Evolutionary conservation across 148 eudicot genomes (phyloP).

Genomic region (Chenopodium suecicum): DNA sequence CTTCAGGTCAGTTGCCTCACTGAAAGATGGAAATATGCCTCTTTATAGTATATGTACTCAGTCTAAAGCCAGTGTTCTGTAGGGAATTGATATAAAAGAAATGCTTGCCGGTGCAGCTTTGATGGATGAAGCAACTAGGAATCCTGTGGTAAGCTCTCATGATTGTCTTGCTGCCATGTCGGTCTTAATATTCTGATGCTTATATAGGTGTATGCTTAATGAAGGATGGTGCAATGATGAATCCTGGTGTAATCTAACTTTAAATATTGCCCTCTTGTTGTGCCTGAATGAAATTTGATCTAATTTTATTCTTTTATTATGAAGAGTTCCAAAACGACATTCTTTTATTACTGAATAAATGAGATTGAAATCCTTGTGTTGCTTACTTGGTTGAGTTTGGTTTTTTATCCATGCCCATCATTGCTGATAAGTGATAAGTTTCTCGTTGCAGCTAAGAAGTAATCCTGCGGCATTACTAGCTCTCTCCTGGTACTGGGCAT

Average conservation of each 20-base stretch:
- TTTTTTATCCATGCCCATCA: neutral
- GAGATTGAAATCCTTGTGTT: neutral
- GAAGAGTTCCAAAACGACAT: neutral
- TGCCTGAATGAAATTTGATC: neutral
- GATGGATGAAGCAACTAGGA: conserved; percentile 96
- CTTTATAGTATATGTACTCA: neutral
- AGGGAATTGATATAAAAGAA: conserved; percentile 90
- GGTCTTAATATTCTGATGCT: neutral
- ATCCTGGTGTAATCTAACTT: neutral
- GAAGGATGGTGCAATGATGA: neutral
- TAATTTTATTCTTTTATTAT: neutral
- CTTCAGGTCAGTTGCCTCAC: conserved; percentile 64
- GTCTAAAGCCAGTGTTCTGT: conserved; percentile 23
- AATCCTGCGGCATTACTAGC: conserved; percentile 98
- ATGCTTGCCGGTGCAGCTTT: conserved; percentile 94
- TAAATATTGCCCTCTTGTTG: neutral
- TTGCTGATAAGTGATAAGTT: neutral
- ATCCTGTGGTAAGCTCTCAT: conserved; percentile 50
- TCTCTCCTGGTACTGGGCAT: conserved; percentile 95
- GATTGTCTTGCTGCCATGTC: neutral
- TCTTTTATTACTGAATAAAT: neutral
- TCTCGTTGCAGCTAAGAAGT: conserved; percentile 59
- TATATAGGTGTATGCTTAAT: neutral
- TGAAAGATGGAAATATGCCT: neutral
- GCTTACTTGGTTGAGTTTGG: neutral